Evolutionary conservation across 2,329 filamentous ascomycete genomes (phyloP).

Genomic region (Phialophora macrospora): DNA sequence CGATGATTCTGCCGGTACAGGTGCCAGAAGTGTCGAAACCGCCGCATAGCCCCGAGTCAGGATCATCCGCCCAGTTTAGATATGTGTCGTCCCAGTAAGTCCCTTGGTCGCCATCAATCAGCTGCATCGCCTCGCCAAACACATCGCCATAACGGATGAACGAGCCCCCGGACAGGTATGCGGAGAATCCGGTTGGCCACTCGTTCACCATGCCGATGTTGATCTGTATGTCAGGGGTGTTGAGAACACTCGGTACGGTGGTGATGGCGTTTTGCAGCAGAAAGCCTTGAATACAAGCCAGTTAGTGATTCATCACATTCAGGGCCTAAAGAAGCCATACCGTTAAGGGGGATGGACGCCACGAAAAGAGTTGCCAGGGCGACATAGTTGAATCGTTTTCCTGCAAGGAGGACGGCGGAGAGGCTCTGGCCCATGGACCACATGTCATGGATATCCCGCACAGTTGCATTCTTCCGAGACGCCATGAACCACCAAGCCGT

Average conservation of each 20-base stretch:
- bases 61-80: neutral
- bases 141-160: neutral
- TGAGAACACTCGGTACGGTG: neutral
- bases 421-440: conserved; percentile 11
- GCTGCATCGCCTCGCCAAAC: neutral
- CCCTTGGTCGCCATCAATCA: neutral
- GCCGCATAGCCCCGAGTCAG: neutral
- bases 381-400: conserved; percentile 16
- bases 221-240: neutral
- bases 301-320: neutral
- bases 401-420: conserved; percentile 10
- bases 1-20: neutral
- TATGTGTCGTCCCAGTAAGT: conserved; percentile 2
- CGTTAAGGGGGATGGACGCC: conserved; percentile 13
- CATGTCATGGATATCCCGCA: conserved; percentile 11
- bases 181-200: conserved; percentile 2
- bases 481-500: conserved; percentile 16
- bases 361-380: conserved; percentile 16
- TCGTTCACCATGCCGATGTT: neutral
- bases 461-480: neutral
- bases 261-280: conserved; percentile 6
- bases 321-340: neutral
- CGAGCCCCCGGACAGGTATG: neutral
- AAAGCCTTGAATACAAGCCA: neutral
- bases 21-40: neutral